Percentiles rank a stretch among this genome's conserved stretches.
phyloP scores from a whole-genome alignment of 2,329 filamentous ascomycete genomes.

The Akanthomyces lecanii region DNA sequence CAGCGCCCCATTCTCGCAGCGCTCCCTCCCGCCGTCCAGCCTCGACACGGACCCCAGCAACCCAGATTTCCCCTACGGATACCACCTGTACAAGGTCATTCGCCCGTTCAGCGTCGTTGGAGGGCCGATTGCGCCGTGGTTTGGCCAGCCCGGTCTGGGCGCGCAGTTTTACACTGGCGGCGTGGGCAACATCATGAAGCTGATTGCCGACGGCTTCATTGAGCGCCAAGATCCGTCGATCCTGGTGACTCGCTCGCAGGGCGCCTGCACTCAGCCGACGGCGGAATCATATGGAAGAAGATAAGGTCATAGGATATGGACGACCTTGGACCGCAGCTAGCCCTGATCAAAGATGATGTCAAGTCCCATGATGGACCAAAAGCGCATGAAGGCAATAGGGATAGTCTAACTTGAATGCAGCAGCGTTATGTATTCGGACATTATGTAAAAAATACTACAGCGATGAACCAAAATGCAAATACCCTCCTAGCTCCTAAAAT shows the following conservation, averaged over 20 bases:
- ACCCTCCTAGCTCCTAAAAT: too few species aligned
- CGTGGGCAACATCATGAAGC: constrained; percentile 25
- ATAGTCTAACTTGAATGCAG: too few species aligned
- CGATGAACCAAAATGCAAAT: too few species aligned
- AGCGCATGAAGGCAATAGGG: too few species aligned
- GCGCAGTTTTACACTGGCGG: constrained; percentile 30
- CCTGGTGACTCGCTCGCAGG: background rate
- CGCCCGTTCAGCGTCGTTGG: constrained; percentile 35
- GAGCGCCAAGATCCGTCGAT: constrained; percentile 26
- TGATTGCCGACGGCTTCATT: constrained; percentile 33
- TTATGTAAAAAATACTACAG: too few species aligned
- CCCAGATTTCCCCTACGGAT: constrained; percentile 41
- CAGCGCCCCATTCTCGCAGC: constrained; percentile 43
- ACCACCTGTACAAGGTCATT: constrained; percentile 44
- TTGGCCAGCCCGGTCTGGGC: constrained; percentile 46
- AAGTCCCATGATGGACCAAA: too few species aligned
- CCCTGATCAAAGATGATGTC: too few species aligned
- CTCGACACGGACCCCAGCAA: constrained; percentile 32
- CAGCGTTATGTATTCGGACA: too few species aligned
- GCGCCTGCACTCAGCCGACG: background rate
- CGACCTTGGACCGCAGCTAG: too few species aligned
- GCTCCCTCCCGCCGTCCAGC: constrained; percentile 43
- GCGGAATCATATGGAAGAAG: background rate
- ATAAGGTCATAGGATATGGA: background rate
- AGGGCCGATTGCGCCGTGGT: constrained; percentile 47